phyloP scores from a whole-genome alignment of 1,284 basidiomycete genomes.

The Sparassis latifolia region DNA sequence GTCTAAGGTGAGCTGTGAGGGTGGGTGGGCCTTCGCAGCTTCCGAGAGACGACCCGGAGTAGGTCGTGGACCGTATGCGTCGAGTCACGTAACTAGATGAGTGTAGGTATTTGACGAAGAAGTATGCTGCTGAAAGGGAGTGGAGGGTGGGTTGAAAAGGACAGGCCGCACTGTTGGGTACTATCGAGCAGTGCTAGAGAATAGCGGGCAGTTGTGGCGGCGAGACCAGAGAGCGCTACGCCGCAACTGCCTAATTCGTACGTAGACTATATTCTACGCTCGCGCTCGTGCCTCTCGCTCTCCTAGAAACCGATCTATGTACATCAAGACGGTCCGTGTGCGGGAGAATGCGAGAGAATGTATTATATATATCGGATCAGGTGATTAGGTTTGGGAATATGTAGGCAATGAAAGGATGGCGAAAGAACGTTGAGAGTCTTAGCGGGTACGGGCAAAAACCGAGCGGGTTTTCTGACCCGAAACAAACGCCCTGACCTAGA shows the following conservation, averaged over 20 bases:
- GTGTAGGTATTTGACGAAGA: neutral
- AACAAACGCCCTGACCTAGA: neutral
- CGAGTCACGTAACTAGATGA: no score
- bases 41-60: no score
- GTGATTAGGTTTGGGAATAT: no score
- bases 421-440: neutral
- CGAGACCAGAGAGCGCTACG: neutral
- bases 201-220: neutral
- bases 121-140: neutral
- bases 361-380: no score
- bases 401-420: no score
- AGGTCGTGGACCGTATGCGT: neutral
- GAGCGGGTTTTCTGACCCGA: neutral
- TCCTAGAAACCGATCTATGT: no score
- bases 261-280: neutral
- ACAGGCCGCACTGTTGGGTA: neutral
- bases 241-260: neutral
- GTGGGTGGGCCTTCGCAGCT: neutral
- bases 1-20: neutral
- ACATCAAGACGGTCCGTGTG: no score
- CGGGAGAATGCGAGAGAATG: no score
- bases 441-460: neutral
- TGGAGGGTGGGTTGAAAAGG: neutral
- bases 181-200: neutral
- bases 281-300: neutral